Conservation (phyloP, 1,284 basidiomycete genomes). For the Moniliella sp. region DNA sequence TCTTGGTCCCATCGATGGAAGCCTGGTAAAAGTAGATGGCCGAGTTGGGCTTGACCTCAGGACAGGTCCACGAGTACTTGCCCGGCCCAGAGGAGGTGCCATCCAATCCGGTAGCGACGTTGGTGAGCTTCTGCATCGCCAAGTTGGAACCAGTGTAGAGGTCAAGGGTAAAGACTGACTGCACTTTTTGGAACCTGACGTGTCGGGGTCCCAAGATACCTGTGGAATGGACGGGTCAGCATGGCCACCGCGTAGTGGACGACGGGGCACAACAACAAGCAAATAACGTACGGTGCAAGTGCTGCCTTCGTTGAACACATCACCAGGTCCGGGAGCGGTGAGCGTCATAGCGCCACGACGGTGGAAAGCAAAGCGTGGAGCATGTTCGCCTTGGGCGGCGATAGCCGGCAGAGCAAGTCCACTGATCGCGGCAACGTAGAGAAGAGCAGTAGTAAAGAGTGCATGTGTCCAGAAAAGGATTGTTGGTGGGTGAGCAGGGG, state of each 20-base stretch:
- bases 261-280: background rate
- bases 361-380: too few species aligned
- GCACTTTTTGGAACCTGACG: conserved; percentile 1
- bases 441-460: too few species aligned
- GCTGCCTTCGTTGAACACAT: conserved; percentile 1
- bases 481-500: too few species aligned
- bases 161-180: conserved; percentile 29
- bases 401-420: too few species aligned
- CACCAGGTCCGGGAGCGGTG: conserved; percentile 2
- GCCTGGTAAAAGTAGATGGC: conserved; percentile 27
- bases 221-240: too few species aligned
- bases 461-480: too few species aligned
- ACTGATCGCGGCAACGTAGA: too few species aligned
- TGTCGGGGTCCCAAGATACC: conserved; percentile 1
- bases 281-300: conserved; percentile 1
- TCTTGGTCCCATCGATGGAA: conserved; percentile 11
- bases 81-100: conserved; percentile 40
- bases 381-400: too few species aligned
- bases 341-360: too few species aligned
- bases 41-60: conserved; percentile 44
- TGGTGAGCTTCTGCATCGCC: conserved; percentile 49
- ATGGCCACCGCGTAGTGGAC: background rate
- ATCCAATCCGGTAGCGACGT: conserved; percentile 43
- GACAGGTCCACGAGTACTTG: conserved; percentile 46
- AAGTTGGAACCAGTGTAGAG: conserved; percentile 58